Conservation (phyloP, 176 grass and related monocot species). For the Areca catechu region DNA sequence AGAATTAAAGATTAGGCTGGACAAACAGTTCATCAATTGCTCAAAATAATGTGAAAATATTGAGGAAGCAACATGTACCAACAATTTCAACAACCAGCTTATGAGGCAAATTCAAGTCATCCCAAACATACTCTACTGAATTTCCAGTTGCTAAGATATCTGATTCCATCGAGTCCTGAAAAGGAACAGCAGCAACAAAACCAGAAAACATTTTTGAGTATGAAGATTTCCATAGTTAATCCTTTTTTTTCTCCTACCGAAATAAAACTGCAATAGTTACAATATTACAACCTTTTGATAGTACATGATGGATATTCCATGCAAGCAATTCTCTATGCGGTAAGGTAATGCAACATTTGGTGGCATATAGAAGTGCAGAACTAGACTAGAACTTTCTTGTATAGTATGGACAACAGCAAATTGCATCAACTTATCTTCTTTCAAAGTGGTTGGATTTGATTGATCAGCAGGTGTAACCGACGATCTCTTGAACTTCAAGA, state of each 20-base stretch:
- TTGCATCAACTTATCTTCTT: conserved; percentile 28
- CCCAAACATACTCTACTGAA: conserved; percentile 62
- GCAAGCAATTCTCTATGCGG: conserved; percentile 70
- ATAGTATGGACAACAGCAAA: conserved; percentile 68
- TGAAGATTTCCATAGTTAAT: too few species aligned
- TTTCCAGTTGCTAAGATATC: conserved; percentile 53
- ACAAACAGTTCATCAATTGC: too few species aligned
- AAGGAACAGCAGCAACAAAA: not conserved
- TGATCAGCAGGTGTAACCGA: conserved; percentile 19
- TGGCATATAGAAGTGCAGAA: conserved; percentile 51
- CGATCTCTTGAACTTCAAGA: conserved; percentile 62
- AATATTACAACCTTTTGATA: conserved; percentile 56
- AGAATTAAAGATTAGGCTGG: too few species aligned
- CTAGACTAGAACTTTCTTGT: conserved; percentile 56
- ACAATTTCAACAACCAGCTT: conserved; percentile 65
- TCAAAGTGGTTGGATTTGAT: conserved; percentile 15
- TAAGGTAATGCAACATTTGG: conserved; percentile 56
- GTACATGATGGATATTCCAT: conserved; percentile 56
- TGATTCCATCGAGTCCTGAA: conserved; percentile 57
- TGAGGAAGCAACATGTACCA: conserved; percentile 37
- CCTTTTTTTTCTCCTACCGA: too few species aligned
- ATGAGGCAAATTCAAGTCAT: conserved; percentile 68
- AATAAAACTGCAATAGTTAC: too few species aligned
- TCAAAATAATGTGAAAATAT: conserved; percentile 6
- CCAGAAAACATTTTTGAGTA: too few species aligned